A percentile compares a stretch with the other conserved stretches of the same genome.
Conservation (phyloP, 1,284 basidiomycete species). For the Xerocomus cyaneibrunnescens region DNA sequence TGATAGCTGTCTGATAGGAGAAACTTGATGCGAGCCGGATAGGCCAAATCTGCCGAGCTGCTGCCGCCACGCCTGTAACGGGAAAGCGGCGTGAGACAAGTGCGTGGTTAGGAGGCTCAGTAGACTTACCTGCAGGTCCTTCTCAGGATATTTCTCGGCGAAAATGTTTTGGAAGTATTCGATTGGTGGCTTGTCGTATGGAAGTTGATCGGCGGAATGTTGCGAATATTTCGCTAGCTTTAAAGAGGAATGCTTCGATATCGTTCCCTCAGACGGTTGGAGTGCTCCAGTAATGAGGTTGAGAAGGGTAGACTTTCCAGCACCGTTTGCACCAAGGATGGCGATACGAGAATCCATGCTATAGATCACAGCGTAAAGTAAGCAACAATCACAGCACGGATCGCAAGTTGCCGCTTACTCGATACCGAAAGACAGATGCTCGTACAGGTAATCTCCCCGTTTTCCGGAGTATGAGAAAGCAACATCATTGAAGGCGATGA, state of each 20-base stretch:
- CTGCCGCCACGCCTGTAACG: conserved; percentile 81
- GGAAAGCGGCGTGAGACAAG: conserved; percentile 10
- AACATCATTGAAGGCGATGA: conserved; percentile 94
- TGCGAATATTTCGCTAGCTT: conserved; percentile 99
- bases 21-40: conserved; percentile 90
- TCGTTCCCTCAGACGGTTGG: conserved; percentile 80
- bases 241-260: conserved; percentile 86
- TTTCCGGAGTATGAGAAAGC: conserved; percentile 94
- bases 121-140: conserved; percentile 66
- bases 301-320: conserved; percentile 96
- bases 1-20: conserved; percentile 91
- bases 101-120: conserved; percentile 13
- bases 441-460: conserved; percentile 86
- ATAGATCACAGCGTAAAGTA: conserved; percentile 6
- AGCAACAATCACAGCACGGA: conserved; percentile 5
- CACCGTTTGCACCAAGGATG: conserved; percentile 98
- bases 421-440: conserved; percentile 91
- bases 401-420: conserved; percentile 63
- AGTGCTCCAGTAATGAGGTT: conserved; percentile 90
- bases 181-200: conserved; percentile 90
- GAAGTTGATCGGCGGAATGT: conserved; percentile 98
- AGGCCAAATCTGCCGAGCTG: conserved; percentile 97
- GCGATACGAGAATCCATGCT: conserved; percentile 96
- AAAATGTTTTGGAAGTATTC: conserved; percentile 92
- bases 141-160: conserved; percentile 87